These are phyloP conservation scores for Erythrobasidium hasegawianum DNA, from an alignment of 1,284 basidiomycete genomes.

Conservation along the genomic window DNA sequence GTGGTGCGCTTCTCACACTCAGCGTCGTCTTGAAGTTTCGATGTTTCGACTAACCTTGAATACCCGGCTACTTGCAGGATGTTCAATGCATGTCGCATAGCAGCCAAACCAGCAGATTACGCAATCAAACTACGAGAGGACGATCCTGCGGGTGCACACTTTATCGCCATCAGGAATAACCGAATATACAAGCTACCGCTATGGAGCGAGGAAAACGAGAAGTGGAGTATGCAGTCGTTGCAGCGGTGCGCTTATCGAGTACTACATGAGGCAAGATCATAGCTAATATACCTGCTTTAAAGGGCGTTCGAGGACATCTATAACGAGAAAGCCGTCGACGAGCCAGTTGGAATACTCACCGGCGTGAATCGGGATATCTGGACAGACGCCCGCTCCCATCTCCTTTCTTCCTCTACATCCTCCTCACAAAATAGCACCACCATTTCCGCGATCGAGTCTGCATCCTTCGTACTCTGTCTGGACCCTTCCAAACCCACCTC, in stretches of 20 bases:
- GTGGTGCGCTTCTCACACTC: slow-evolving; percentile 48
- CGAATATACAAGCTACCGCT: slow-evolving; percentile 70
- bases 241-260: slow-evolving; percentile 55
- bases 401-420: slow-evolving; percentile 50
- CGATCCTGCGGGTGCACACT: slow-evolving; percentile 65
- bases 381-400: slow-evolving; percentile 60
- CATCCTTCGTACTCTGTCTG: slow-evolving; percentile 74
- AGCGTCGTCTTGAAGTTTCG: not conserved
- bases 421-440: slow-evolving; percentile 61
- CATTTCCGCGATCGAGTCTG: slow-evolving; percentile 69
- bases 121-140: slow-evolving; percentile 64
- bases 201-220: slow-evolving; percentile 49
- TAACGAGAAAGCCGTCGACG: slow-evolving; percentile 53
- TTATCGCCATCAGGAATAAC: slow-evolving; percentile 72
- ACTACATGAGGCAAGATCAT: not conserved
- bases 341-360: slow-evolving; percentile 70
- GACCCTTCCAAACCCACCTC: slow-evolving; percentile 59
- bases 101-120: slow-evolving; percentile 71
- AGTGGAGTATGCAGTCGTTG: slow-evolving; percentile 67
- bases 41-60: not conserved
- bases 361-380: slow-evolving; percentile 75
- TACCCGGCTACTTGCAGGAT: slow-evolving; percentile 58
- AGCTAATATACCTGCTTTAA: not conserved
- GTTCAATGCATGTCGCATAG: slow-evolving; percentile 84
- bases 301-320: slow-evolving; percentile 74